A percentile compares a stretch with the other conserved stretches of the same genome.
phyloP scores from a whole-genome alignment of 225 moss, liverwort and hornwort species.

The Pseudisothecium myosuroides region DNA sequence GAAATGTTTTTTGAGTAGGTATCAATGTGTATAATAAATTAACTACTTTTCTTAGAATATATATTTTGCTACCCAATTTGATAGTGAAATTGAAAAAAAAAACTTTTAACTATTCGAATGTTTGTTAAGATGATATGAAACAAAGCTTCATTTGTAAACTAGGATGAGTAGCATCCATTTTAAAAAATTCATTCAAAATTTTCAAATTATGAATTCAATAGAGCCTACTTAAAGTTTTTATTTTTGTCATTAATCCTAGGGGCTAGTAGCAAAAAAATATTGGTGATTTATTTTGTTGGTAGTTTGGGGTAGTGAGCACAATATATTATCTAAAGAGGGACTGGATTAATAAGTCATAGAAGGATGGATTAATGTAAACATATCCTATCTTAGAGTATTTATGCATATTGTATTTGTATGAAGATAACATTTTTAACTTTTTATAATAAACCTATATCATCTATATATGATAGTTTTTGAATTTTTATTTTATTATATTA shows the following conservation, averaged over 20 bases:
- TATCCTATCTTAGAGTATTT: too few species aligned
- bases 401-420: too few species aligned
- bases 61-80: neutral
- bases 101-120: neutral
- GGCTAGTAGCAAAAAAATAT: neutral
- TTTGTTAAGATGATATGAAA: fast-evolving
- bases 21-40: neutral
- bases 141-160: neutral
- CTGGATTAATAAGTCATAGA: too few species aligned
- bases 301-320: fast-evolving
- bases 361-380: too few species aligned
- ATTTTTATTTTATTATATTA: too few species aligned
- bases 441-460: too few species aligned
- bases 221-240: too few species aligned
- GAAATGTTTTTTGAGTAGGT: neutral
- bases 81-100: neutral
- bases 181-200: neutral
- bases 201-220: neutral
- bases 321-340: too few species aligned
- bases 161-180: neutral
- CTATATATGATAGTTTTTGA: too few species aligned
- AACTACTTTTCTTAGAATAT: neutral
- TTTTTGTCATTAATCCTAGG: too few species aligned
- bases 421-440: too few species aligned
- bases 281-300: neutral